Evolutionary conservation across 1,284 basidiomycete species (phyloP).

Genomic region (Marasmius tenuissimus): DNA sequence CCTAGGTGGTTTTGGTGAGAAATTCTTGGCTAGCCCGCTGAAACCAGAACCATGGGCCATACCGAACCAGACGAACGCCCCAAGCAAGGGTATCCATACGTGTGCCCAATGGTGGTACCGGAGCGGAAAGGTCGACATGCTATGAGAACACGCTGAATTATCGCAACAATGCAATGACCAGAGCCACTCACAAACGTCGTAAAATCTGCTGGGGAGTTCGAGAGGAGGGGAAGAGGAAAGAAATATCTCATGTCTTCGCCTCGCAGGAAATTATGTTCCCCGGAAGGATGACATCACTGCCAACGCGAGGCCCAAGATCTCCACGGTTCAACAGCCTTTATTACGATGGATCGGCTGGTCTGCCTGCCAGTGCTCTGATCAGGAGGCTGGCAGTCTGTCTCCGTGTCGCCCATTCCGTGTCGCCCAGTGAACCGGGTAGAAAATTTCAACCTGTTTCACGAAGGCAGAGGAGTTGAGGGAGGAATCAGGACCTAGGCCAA

Average conservation of each 20-base stretch:
- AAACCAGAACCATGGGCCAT: constrained; percentile 17
- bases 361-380: too few relatives aligned
- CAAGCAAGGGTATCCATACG: constrained; percentile 61
- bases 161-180: neutral
- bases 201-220: neutral
- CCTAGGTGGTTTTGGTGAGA: constrained; percentile 26
- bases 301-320: neutral
- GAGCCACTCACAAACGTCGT: neutral
- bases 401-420: too few relatives aligned
- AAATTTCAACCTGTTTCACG: too few relatives aligned
- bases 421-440: too few relatives aligned
- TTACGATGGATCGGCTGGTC: too few relatives aligned
- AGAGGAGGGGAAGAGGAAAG: neutral
- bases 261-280: neutral
- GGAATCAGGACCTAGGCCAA: too few relatives aligned
- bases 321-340: too few relatives aligned
- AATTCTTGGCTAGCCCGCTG: too few relatives aligned
- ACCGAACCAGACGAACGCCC: constrained; percentile 67
- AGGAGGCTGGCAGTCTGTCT: too few relatives aligned
- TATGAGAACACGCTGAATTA: neutral
- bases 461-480: too few relatives aligned
- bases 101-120: constrained; percentile 55
- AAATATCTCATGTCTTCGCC: neutral
- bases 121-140: constrained; percentile 21
- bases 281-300: neutral